A percentile compares a stretch with the other conserved stretches of the same genome.
These are phyloP conservation scores for Penicillium italicum DNA, from an alignment of 2,329 filamentous ascomycete genomes.

Conservation along the genomic window DNA sequence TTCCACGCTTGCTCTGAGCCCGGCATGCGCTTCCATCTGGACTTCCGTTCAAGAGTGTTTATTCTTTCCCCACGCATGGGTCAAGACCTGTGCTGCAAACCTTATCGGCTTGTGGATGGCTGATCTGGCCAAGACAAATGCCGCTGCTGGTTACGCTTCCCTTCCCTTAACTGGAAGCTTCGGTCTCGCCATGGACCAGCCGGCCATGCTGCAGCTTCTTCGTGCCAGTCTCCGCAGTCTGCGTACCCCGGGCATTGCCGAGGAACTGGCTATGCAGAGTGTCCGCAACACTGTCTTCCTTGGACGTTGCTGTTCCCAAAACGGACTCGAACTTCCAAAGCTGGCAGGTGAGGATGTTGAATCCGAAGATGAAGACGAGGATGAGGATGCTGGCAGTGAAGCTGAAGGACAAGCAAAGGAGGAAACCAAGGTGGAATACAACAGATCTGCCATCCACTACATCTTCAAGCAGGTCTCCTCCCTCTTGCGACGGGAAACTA, in stretches of 20 bases:
- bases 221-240: constrained; percentile 58
- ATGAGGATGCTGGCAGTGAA: constrained; percentile 45
- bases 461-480: constrained; percentile 74
- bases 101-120: constrained; percentile 74
- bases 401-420: constrained; percentile 31
- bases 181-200: constrained; percentile 64
- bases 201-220: constrained; percentile 60
- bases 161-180: constrained; percentile 66
- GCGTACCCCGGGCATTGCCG: constrained; percentile 61
- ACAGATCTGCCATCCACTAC: constrained; percentile 61
- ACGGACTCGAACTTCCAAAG: constrained; percentile 47
- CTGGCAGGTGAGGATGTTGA: constrained; percentile 41
- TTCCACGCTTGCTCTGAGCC: constrained; percentile 60
- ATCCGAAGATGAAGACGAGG: constrained; percentile 39
- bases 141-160: constrained; percentile 49
- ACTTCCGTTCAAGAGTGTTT: constrained; percentile 63
- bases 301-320: constrained; percentile 61
- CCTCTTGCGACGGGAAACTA: constrained; percentile 72
- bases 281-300: constrained; percentile 82
- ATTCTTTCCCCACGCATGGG: constrained; percentile 65
- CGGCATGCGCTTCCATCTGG: constrained; percentile 66
- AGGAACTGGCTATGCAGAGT: constrained; percentile 72
- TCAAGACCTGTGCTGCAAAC: constrained; percentile 73
- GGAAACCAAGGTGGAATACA: constrained; percentile 15
- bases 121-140: constrained; percentile 67